Evolutionary conservation across 768 basidiomycete species (phyloP), one percentile per base, ranked within the genome.

Genomic region (Fibroporia radiculosa): DNA sequence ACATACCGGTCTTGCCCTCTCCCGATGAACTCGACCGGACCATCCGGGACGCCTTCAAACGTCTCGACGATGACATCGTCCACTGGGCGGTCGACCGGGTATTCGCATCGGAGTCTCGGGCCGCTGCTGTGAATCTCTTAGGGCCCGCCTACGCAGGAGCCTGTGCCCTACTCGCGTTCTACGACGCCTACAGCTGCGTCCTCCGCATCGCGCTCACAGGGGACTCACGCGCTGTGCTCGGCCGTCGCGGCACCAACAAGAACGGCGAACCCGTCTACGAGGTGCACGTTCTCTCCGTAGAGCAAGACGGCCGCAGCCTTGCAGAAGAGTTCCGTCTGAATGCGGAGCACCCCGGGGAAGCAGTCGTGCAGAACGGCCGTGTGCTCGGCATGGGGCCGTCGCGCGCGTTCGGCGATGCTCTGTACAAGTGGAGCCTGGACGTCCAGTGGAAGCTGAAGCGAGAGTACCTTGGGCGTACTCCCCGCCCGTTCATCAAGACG

Each of bases 181-280:
- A 69, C 55, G 70, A 77, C 39, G 57, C 57, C 6, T 56, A 62
- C 29, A 58, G 64, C 14, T 59, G 66, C 3, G 51, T 61, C 4
- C 57, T 76, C 1, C 68, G 66, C 45, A 58, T 74, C 13, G 69
- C 72, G 1, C 53, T 70, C 19, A 69, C 70, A 0, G 74, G 75
- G 0, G 71, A 74, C 49, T 72, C 67, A 4, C 70, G 73, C 31
- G 75, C 75, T 2, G 62, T 77, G 3, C 61, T 75, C 11, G 75
- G 75, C 0, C 60, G 74, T 19, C 66, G 63, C 1, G 49, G 60
- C 1, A 38, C 35, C 1, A 42, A 49, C 26, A 48, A 54, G 20
- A 48, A 63, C 29, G 65, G 66, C 5, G 40, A 45, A n/a, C 57
- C 49, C 12, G 47, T 40, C 24, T 76, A 68, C 51, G 63, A 65